Conservation (phyloP, 192 early-diverging fungal species). For the Linnemannia elongata region DNA sequence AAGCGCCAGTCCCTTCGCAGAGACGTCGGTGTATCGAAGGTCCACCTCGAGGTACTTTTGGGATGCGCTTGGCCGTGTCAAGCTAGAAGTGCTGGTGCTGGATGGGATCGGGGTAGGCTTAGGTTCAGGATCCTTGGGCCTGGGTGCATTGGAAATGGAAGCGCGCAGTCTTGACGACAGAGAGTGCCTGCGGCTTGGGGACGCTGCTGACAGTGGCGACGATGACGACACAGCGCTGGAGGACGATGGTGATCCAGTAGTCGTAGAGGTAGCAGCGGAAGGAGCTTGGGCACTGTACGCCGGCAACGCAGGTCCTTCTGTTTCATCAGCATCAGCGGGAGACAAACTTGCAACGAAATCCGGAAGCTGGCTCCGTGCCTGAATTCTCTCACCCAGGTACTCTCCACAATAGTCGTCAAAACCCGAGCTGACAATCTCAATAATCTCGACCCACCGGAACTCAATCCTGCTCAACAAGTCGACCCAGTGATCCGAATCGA, state of each 20-base stretch:
- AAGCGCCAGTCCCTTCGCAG: conserved; percentile 18
- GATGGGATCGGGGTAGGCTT: not conserved
- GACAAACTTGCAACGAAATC: not conserved
- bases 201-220: not conserved
- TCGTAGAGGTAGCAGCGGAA: not conserved
- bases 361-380: conserved; percentile 12
- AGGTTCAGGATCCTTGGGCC: not conserved
- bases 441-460: conserved; percentile 42
- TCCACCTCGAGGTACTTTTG: conserved; percentile 55
- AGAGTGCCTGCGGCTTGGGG: conserved; percentile 1
- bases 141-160: not conserved
- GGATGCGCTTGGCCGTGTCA: not conserved
- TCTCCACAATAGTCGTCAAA: conserved; percentile 36
- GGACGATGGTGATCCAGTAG: conserved; percentile 8
- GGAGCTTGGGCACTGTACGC: conserved; percentile 4
- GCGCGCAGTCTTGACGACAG: conserved; percentile 22
- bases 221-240: conserved; percentile 14
- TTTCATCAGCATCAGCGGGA: not conserved
- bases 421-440: conserved; percentile 46
- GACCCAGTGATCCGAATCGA: conserved; percentile 27
- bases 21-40: conserved; percentile 51
- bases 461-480: conserved; percentile 28
- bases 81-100: not conserved
- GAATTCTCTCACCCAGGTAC: conserved; percentile 39
- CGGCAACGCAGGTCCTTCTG: not conserved